Conservation (phyloP, 352 stramenopile genomes). For the Globisporangium recalcitrans region DNA sequence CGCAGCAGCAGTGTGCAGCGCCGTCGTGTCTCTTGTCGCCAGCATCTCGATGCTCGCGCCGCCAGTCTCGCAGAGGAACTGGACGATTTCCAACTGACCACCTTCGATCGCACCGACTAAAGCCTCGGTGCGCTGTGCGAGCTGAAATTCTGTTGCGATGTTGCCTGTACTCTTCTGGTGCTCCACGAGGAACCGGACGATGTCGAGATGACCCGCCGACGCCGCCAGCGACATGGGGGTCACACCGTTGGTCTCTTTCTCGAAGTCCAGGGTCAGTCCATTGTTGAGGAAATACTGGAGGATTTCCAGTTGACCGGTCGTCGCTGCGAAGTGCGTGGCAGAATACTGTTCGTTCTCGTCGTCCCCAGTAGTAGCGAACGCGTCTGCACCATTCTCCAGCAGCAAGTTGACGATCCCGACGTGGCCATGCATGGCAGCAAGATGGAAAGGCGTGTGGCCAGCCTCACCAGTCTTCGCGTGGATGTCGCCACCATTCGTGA, state of each 20-base stretch:
- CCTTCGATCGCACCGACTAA: slow-evolving; percentile 6
- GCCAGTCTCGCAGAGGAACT: slow-evolving; percentile 5
- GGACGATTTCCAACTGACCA: not conserved
- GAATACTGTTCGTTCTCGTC: not conserved
- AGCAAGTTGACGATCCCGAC: slow-evolving; percentile 14
- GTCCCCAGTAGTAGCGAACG: not conserved
- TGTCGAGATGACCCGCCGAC: not conserved
- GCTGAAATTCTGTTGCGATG: not conserved
- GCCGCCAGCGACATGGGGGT: slow-evolving; percentile 10
- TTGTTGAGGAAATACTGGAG: slow-evolving; percentile 5
- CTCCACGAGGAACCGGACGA: slow-evolving; percentile 7
- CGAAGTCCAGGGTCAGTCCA: not conserved
- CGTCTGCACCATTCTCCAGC: slow-evolving; percentile 13
- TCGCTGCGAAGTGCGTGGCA: slow-evolving; percentile 5
- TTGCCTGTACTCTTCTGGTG: not conserved
- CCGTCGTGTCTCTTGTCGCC: slow-evolving; percentile 6
- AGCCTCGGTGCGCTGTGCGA: not conserved
- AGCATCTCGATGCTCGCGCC: slow-evolving; percentile 6
- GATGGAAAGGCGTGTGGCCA: slow-evolving; percentile 13
- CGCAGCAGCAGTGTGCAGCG: slow-evolving; percentile 7
- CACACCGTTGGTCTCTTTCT: slow-evolving; percentile 5
- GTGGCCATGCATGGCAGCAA: slow-evolving; percentile 28
- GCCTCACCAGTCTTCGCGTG: not conserved
- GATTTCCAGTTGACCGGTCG: not conserved
- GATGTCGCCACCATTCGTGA: not conserved